A percentile compares a stretch with the other conserved stretches of the same genome.
phyloP scores from a whole-genome alignment of 2,329 filamentous ascomycete genomes.

The Stemphylium lycopersici region DNA sequence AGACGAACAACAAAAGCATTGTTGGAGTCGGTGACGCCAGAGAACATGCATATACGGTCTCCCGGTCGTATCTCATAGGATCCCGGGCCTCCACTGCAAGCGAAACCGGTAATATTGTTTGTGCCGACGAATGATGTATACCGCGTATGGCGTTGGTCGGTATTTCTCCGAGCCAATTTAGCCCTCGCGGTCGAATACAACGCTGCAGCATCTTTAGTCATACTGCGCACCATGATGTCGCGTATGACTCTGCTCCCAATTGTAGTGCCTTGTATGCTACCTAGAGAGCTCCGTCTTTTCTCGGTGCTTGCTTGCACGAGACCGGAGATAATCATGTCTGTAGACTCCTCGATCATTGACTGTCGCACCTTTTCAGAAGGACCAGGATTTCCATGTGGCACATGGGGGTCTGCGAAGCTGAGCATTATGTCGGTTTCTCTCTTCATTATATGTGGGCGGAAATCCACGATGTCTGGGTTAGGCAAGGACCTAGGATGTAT shows the following conservation, averaged over 20 bases:
- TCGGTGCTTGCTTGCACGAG: not conserved
- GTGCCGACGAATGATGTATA: constrained; percentile 19
- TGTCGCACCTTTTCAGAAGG: constrained; percentile 11
- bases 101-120: constrained; percentile 16
- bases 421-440: not conserved
- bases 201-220: constrained; percentile 1
- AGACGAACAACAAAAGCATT: constrained; percentile 13
- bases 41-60: constrained; percentile 18
- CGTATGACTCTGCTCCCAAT: constrained; percentile 5
- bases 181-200: not conserved
- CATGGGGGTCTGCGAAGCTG: constrained; percentile 14
- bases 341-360: constrained; percentile 9
- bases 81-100: constrained; percentile 7
- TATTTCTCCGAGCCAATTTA: constrained; percentile 5
- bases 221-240: constrained; percentile 7
- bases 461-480: constrained; percentile 10
- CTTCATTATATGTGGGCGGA: not conserved
- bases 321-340: constrained; percentile 8
- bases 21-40: constrained; percentile 12
- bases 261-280: not conserved
- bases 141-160: constrained; percentile 2
- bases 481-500: constrained; percentile 16
- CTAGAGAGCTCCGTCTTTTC: not conserved
- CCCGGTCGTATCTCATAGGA: constrained; percentile 6
- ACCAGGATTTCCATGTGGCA: constrained; percentile 7